A percentile compares a stretch with the other conserved stretches of the same genome.
These are phyloP conservation scores for Ophiostoma sp. DNA, from an alignment of 2,329 filamentous ascomycete species.

Conservation along the genomic window DNA sequence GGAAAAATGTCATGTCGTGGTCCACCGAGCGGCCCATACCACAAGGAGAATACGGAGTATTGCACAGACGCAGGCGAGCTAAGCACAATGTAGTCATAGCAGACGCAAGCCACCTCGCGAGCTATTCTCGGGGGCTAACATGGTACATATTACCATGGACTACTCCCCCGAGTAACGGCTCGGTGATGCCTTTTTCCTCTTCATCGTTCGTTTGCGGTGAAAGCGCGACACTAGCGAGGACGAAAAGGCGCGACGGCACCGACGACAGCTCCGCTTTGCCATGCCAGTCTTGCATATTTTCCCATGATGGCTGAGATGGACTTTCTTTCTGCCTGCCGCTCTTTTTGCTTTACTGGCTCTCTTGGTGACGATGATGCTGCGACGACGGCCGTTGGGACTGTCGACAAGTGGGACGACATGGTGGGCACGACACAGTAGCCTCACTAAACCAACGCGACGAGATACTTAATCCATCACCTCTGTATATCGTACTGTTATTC, in stretches of 20 bases:
- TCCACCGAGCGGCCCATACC: background rate
- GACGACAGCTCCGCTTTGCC: background rate
- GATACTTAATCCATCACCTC: background rate
- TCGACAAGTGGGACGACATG: background rate
- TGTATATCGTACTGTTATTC: background rate
- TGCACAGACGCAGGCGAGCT: slow-evolving; percentile 17
- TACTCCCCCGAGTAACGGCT: background rate
- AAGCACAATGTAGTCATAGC: background rate
- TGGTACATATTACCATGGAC: background rate
- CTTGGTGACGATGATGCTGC: background rate
- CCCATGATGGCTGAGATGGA: background rate
- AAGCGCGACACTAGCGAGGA: background rate
- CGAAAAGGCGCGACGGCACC: background rate
- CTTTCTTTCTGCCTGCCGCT: background rate
- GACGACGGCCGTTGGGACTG: background rate
- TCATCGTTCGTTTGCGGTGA: background rate
- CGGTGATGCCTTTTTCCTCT: slow-evolving; percentile 7
- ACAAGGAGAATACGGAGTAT: slow-evolving; percentile 16
- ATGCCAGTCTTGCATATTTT: background rate
- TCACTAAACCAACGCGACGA: background rate
- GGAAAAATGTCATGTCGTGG: background rate
- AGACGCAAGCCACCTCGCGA: background rate
- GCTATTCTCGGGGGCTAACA: background rate
- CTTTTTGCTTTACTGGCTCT: background rate
- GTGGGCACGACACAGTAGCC: background rate